Conservation (phyloP, 2,329 filamentous ascomycete species). For the Fusarium setosum region DNA sequence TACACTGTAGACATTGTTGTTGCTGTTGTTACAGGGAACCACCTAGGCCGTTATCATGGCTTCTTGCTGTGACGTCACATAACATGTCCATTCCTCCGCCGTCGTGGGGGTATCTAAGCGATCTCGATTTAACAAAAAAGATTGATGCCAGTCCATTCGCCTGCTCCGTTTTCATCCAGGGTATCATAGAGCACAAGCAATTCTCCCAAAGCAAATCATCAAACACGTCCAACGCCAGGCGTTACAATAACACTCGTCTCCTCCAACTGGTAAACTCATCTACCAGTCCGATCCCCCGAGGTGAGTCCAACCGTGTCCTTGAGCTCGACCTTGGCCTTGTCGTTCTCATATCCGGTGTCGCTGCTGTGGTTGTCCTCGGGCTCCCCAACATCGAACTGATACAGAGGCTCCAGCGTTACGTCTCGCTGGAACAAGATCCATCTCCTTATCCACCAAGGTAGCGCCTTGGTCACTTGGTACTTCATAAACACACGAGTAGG, state of each 20-base stretch:
- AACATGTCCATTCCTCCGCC: not conserved
- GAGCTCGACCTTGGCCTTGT: conserved; percentile 53
- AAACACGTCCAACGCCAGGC: conserved; percentile 25
- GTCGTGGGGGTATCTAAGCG: conserved; percentile 8
- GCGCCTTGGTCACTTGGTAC: conserved; percentile 66
- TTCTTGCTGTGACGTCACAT: conserved; percentile 26
- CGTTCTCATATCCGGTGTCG: conserved; percentile 49
- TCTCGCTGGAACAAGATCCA: conserved; percentile 64
- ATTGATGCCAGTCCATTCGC: conserved; percentile 33
- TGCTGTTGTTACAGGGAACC: conserved; percentile 10
- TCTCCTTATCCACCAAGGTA: conserved; percentile 71
- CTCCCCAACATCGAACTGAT: conserved; percentile 52
- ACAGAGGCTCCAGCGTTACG: conserved; percentile 55
- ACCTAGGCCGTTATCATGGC: conserved; percentile 6
- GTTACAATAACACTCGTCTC: conserved; percentile 10
- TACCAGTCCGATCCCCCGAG: conserved; percentile 30
- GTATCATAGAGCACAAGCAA: conserved; percentile 39
- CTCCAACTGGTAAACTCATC: conserved; percentile 8
- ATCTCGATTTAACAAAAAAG: conserved; percentile 13
- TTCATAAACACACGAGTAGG: conserved; percentile 66
- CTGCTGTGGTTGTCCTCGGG: conserved; percentile 46
- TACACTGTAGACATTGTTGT: not conserved
- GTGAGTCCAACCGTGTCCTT: conserved; percentile 50
- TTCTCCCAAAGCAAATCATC: conserved; percentile 19
- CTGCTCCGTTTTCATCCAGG: conserved; percentile 32